Conservation (phyloP, 257 asterid genomes). For the Solanum clarkiae region DNA sequence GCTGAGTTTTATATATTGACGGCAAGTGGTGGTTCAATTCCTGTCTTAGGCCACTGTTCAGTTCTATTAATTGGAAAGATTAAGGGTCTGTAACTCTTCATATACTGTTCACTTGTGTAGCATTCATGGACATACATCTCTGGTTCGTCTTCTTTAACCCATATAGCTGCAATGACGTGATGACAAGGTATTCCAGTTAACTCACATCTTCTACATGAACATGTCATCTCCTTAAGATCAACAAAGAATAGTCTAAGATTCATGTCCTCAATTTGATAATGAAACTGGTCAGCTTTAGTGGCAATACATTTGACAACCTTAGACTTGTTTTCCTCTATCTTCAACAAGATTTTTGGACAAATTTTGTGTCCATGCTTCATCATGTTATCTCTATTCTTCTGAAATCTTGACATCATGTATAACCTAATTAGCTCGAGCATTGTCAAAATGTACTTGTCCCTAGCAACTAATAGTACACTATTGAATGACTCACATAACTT, state of each 20-base stretch:
- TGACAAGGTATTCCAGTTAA: not conserved
- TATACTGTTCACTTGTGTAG: not conserved
- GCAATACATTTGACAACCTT: not conserved
- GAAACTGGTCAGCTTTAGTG: not conserved
- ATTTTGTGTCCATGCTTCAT: not conserved
- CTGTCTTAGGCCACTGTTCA: not conserved
- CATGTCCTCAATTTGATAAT: not conserved
- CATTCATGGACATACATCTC: not conserved
- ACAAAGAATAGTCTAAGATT: not conserved
- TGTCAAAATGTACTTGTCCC: not conserved
- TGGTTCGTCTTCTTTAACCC: not conserved
- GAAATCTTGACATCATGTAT: not conserved
- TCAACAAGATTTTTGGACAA: not conserved
- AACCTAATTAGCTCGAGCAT: not conserved
- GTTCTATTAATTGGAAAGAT: not conserved
- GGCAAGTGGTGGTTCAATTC: not conserved
- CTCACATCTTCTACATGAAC: not conserved
- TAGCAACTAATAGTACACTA: not conserved
- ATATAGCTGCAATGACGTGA: not conserved
- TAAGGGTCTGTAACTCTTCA: not conserved
- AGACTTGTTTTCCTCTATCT: not conserved
- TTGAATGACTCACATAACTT: not conserved
- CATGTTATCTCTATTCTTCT: not conserved
- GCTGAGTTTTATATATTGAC: not conserved
- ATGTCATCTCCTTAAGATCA: not conserved